These are phyloP conservation scores for Isoetes engelmannii DNA, from an alignment of 83 land plant species.

Conservation along the genomic window DNA sequence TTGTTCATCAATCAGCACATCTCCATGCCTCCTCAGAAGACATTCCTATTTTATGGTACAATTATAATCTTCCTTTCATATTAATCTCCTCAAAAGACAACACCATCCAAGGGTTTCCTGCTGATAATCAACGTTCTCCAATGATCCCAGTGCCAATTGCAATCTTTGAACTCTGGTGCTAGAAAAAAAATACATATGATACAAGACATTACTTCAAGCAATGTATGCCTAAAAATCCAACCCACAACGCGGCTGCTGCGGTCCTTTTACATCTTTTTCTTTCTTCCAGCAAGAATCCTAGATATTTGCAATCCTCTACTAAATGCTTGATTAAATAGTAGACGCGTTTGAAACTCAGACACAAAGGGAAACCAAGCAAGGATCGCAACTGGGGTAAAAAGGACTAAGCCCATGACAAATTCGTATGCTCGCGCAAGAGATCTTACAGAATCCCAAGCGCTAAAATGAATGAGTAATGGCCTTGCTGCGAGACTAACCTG, in stretches of 20 bases:
- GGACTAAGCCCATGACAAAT: slow-evolving; percentile 5
- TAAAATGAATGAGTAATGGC: neutral
- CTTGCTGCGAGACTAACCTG: neutral
- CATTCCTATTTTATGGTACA: too few species aligned
- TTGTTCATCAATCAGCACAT: too few species aligned
- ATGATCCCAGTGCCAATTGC: too few species aligned
- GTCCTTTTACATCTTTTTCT: neutral
- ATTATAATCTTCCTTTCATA: too few species aligned
- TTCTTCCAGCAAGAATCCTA: slow-evolving; percentile 3
- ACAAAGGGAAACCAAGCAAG: slow-evolving; percentile 11
- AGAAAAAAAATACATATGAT: too few species aligned
- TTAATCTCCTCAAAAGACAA: too few species aligned
- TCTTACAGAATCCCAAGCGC: slow-evolving; percentile 2
- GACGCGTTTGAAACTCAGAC: slow-evolving; percentile 5
- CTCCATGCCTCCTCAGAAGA: too few species aligned
- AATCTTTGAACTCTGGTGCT: too few species aligned
- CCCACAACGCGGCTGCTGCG: neutral
- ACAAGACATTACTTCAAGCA: too few species aligned
- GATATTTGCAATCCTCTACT: slow-evolving; percentile 9
- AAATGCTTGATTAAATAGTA: slow-evolving; percentile 6
- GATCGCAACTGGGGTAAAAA: slow-evolving; percentile 3
- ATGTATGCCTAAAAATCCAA: too few species aligned
- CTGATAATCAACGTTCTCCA: too few species aligned
- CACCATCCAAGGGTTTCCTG: too few species aligned
- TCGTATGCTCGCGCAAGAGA: slow-evolving; percentile 7